Evolutionary conservation across 2,329 filamentous ascomycete species (phyloP).

Genomic region (Aspergillus sp.): DNA sequence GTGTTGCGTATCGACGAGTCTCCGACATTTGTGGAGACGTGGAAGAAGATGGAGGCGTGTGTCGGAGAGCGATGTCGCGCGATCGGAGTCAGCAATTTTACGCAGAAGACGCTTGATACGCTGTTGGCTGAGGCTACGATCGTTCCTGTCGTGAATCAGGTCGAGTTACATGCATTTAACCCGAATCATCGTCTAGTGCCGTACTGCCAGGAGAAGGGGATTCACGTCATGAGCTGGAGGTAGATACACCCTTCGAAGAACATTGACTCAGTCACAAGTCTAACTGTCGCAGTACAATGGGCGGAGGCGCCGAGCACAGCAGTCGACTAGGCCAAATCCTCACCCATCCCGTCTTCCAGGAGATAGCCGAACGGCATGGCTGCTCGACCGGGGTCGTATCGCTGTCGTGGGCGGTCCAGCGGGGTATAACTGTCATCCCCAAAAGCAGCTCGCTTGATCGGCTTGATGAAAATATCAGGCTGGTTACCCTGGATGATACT

Average conservation of each 20-base stretch:
- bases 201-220: not conserved
- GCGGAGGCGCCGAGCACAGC: not conserved
- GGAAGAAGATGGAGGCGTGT: not conserved
- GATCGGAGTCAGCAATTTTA: not conserved
- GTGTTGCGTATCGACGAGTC: not conserved
- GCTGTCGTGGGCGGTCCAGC: not conserved
- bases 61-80: not conserved
- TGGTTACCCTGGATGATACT: not conserved
- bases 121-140: not conserved
- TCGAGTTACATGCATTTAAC: not conserved
- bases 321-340: not conserved
- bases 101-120: not conserved
- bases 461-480: not conserved
- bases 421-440: not conserved
- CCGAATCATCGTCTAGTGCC: not conserved
- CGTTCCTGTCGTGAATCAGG: not conserved
- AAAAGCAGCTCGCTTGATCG: not conserved
- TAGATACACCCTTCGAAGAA: not conserved
- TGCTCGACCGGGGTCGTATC: not conserved
- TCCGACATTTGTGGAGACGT: not conserved
- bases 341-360: not conserved
- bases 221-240: not conserved
- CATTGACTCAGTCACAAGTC: not conserved
- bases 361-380: not conserved
- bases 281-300: not conserved